phyloP scores from a whole-genome alignment of 805 yeast genomes.

The Yamadazyma laniorum region DNA sequence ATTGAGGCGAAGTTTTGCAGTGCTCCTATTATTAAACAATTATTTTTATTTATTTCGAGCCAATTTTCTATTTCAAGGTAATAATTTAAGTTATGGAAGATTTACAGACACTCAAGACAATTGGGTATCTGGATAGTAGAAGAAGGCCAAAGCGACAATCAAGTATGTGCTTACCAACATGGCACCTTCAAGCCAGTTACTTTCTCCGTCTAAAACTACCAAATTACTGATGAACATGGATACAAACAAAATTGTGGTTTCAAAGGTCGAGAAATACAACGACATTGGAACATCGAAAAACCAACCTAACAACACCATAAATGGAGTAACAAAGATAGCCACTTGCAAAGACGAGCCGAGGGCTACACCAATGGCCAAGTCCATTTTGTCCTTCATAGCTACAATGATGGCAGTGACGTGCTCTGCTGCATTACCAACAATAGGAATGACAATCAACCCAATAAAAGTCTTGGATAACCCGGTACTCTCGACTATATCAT shows the following conservation, averaged over 20 bases:
- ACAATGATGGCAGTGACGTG: conserved; percentile 96
- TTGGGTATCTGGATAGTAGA: conserved; percentile 71
- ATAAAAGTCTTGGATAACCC: conserved; percentile 93
- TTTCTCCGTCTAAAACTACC: conserved; percentile 87
- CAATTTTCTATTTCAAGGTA: too few species aligned
- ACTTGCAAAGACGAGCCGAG: conserved; percentile 95
- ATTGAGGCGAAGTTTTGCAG: too few species aligned
- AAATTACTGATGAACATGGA: conserved; percentile 86
- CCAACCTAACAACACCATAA: conserved; percentile 96
- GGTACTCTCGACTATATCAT: conserved; percentile 75
- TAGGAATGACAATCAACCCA: conserved; percentile 90
- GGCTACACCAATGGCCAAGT: conserved; percentile 94
- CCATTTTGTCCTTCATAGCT: conserved; percentile 96
- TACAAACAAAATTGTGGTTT: conserved; percentile 87
- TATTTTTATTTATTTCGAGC: too few species aligned
- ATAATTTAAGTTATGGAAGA: too few species aligned
- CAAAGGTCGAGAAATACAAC: conserved; percentile 85
- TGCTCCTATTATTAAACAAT: too few species aligned
- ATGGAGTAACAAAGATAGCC: conserved; percentile 92
- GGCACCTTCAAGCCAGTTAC: conserved; percentile 96
- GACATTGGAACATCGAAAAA: conserved; percentile 86
- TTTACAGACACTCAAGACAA: too few species aligned
- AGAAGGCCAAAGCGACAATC: conserved; percentile 87
- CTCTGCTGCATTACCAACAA: conserved; percentile 98
- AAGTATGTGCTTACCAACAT: conserved; percentile 85